Conservation (phyloP, 2,329 filamentous ascomycete genomes). For the Ophiostoma novo-ulmi region DNA sequence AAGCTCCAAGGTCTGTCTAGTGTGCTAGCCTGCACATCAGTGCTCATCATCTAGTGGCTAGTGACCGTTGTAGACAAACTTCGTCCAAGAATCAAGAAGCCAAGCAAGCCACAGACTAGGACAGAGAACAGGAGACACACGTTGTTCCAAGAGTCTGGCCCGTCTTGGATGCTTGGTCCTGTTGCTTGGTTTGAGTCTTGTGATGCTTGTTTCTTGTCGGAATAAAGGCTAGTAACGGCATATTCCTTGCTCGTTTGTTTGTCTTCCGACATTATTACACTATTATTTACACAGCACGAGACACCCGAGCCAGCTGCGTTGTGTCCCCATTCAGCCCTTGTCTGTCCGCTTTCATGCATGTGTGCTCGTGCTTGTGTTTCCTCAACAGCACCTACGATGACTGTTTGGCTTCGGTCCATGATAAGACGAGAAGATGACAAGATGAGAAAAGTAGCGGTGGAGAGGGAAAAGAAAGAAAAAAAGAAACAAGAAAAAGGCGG, state of each 20-base stretch:
- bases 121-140: neutral
- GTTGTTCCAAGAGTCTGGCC: neutral
- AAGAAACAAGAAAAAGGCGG: no score
- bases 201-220: neutral
- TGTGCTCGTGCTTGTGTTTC: no score
- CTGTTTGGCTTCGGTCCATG: neutral
- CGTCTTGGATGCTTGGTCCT: neutral
- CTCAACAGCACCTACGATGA: neutral
- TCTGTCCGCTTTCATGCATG: no score
- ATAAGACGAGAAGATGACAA: neutral
- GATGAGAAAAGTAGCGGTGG: neutral
- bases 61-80: neutral
- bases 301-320: neutral
- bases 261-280: neutral
- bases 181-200: neutral
- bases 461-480: neutral
- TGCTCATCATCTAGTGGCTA: neutral
- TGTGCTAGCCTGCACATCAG: neutral
- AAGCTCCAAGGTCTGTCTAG: neutral
- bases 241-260: neutral
- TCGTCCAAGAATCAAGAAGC: neutral
- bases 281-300: neutral
- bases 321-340: neutral
- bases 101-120: neutral
- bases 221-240: neutral